Evolutionary conservation across 2,329 filamentous ascomycete genomes (phyloP).

Genomic region (Hymenoscyphus linearis): DNA sequence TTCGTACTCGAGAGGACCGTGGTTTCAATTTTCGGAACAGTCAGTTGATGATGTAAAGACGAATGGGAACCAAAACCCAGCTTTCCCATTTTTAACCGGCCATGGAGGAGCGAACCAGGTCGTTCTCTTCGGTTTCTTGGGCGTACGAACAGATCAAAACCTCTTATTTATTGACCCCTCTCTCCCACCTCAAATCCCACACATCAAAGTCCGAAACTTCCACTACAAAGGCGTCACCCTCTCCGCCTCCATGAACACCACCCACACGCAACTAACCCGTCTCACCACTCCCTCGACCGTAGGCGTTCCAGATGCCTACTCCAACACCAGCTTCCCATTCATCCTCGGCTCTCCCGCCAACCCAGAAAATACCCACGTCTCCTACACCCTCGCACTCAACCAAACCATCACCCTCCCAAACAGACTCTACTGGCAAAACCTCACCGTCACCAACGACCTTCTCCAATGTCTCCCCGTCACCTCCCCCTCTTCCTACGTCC

Average conservation of each 20-base stretch:
- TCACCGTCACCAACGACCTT: conserved; percentile 54
- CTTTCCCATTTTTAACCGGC: conserved; percentile 60
- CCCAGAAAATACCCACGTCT: conserved; percentile 32
- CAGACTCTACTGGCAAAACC: conserved; percentile 47
- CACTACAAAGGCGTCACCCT: conserved; percentile 64
- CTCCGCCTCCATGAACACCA: conserved; percentile 54
- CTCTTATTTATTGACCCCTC: conserved; percentile 58
- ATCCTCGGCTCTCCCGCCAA: conserved; percentile 44
- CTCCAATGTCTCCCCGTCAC: conserved; percentile 56
- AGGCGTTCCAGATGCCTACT: conserved; percentile 52
- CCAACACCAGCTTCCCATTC: conserved; percentile 51
- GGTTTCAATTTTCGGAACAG: conserved; percentile 68
- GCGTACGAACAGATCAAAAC: conserved; percentile 54
- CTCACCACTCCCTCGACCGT: conserved; percentile 36
- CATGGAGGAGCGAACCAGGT: conserved; percentile 66
- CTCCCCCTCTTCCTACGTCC: conserved; percentile 43
- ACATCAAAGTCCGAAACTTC: conserved; percentile 56
- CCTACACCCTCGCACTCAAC: conserved; percentile 43
- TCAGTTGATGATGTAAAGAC: conserved; percentile 51
- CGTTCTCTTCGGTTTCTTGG: conserved; percentile 61
- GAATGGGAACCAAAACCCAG: conserved; percentile 45
- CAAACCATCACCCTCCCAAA: conserved; percentile 52
- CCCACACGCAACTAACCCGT: conserved; percentile 58
- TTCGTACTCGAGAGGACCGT: conserved; percentile 61
- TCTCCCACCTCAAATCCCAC: conserved; percentile 53